Evolutionary conservation across 192 early-diverging fungal genomes (phyloP), one percentile per base, ranked within the genome.

Genomic region (Coemansia sp.): DNA sequence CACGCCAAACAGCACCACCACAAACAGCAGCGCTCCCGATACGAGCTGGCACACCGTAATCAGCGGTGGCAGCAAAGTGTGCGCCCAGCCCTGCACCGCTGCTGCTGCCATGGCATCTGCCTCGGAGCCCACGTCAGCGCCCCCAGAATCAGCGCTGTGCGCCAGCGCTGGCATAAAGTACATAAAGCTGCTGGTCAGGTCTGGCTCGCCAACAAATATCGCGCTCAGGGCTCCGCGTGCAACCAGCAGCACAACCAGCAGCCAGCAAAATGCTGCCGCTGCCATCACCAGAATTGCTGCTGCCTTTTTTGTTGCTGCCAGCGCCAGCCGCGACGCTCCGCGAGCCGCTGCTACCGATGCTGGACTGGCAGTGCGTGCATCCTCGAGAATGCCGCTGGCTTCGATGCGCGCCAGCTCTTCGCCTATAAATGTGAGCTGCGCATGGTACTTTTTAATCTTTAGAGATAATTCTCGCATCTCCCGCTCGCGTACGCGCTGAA

Each of bases 211-310:
- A 26, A 80, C 71, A 56, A 80, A 80, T 10, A 80, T 67, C 5
- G 77, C 77, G 45, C 77, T 71, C n/a, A 80, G 68, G 3, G 77
- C 77, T 4, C 77, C 77, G 41, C 77, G 77, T 1, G 61, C 71
- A 11, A 80, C 71, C 57, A 71, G 77, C 58, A 71, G 61, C 21
- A 80, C 77, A 2, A 80, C 71, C 61, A 80, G 71, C 45, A 80
- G 65, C 77, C 77, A 80, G 54, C 77, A 80, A 23, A 80, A 52
- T 8, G 53, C 57, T 9, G 77, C 72, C 6, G 62, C 52, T 6
- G 59, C 65, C 12, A 66, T 54, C 38, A 68, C 52, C 19, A 71
- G 19, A 27, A 67, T 56, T 2, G 75, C 57, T 4, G 69, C 56
- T 8, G 62, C 64, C 9, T 50, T 68, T 23, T 38, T 11, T 16